Evolutionary conservation across 2,329 filamentous ascomycete genomes (phyloP).

Genomic region (Cercospora zeina): DNA sequence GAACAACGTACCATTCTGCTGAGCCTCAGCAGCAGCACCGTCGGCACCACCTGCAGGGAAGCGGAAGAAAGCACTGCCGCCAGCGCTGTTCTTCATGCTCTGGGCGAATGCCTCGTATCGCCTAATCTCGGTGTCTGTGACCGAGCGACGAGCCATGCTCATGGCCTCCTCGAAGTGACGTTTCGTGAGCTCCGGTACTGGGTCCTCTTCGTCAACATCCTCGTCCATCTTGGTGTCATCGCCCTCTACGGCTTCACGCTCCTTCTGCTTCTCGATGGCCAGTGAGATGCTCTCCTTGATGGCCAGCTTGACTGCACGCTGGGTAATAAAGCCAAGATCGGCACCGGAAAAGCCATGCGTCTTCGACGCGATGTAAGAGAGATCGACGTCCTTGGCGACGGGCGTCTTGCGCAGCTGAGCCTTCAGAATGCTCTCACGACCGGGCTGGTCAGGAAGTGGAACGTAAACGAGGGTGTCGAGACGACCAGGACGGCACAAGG

Average conservation of each 20-base stretch:
- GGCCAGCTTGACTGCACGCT: conserved; percentile 97
- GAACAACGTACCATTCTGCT: conserved; percentile 42
- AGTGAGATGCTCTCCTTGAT: conserved; percentile 93
- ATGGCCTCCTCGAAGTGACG: conserved; percentile 99
- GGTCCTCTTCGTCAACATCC: conserved; percentile 74
- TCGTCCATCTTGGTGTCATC: conserved; percentile 82
- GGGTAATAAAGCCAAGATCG: conserved; percentile 97
- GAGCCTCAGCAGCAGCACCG: conserved; percentile 40
- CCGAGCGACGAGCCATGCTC: conserved; percentile 88
- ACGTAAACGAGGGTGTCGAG: conserved; percentile 98
- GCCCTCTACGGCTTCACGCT: conserved; percentile 69
- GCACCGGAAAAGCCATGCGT: conserved; percentile 99
- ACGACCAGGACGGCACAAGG: conserved; percentile 96
- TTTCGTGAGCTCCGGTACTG: conserved; percentile 92
- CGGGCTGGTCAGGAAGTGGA: conserved; percentile 87
- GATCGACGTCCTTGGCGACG: conserved; percentile 80
- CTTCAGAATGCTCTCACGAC: conserved; percentile 84
- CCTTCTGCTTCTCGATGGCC: conserved; percentile 89
- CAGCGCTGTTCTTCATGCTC: conserved; percentile 97
- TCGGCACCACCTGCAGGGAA: conserved; percentile 68
- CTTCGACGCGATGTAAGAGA: conserved; percentile 90
- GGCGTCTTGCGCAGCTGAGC: conserved; percentile 98
- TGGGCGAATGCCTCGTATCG: conserved; percentile 98
- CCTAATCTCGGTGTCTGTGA: conserved; percentile 94
- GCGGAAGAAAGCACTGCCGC: conserved; percentile 89